Evolutionary conservation across 306 rosid species (phyloP), one percentile per base, ranked within the genome.

Genomic region (Vigna unguiculata): DNA sequence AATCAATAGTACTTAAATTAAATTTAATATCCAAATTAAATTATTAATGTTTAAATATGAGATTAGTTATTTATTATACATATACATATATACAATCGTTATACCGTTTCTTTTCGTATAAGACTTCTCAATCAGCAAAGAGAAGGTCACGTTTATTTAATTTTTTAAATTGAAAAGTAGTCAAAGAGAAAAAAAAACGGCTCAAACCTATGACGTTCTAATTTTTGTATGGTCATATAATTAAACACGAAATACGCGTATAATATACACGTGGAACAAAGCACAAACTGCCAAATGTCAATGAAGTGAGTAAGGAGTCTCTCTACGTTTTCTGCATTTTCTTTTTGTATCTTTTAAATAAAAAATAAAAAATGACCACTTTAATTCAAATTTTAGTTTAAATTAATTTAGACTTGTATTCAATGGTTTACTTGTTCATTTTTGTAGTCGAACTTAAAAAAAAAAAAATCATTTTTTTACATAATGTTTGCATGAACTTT

Each of bases 201-300:
- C 45, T 40, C 10, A 9, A 2, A 9, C 12, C 45, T 9, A 40
- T 9, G 45, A 40, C 3, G 12, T 40, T 9, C 1, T 9, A 40
- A 40, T 40, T 40, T 38, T 40, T 40, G 45, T 40, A 9, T 40
- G 45, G 45, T 40, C 12, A 2, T 40, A 40, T 40, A 40, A 40
- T 9, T 40, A 40, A 40, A 40, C 45, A 40, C 16, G 49, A 63
- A 75, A 75, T 38, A 38, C 36, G 15, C 53, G 43, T 72, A 64
- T 53, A 22, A 51, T 63, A 36, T 64, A 36, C 54, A 64, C 24
- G 62, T 64, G 54, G n/a, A 7, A 38, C 62, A 0, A 2, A 7
- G 14, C 5, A 10, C 15, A 54, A 4, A 10, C 22, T 38, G 77
- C 3, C 77, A 54, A 1, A 22, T 14, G 16, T 53, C 65, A 59